Percentiles rank a stretch among this genome's conserved stretches.
Conservation (phyloP, 2,329 filamentous ascomycete genomes). For the Xylariaceae sp. region DNA sequence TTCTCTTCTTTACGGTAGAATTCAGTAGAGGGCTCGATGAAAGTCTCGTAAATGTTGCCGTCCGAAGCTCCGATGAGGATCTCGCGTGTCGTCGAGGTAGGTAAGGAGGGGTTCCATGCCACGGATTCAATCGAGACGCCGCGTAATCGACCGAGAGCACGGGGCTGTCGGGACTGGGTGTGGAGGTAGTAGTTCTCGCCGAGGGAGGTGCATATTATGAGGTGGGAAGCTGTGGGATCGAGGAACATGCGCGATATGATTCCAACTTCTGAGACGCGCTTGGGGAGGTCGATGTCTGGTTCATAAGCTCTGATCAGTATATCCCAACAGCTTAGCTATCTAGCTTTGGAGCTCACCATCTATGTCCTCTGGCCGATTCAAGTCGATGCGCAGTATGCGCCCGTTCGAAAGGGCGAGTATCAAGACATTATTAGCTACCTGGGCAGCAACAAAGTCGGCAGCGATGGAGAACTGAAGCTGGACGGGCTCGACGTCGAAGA, state of each 20-base stretch:
- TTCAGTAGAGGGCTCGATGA: conserved; percentile 89
- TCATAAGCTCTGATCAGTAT: conserved; percentile 13
- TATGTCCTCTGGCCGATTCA: conserved; percentile 91
- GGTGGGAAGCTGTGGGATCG: conserved; percentile 91
- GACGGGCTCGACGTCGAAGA: conserved; percentile 92
- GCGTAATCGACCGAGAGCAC: conserved; percentile 76
- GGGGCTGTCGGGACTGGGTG: conserved; percentile 86
- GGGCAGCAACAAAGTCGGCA: conserved; percentile 91
- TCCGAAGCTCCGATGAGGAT: conserved; percentile 91
- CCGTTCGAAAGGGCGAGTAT: conserved; percentile 89
- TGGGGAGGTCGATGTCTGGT: conserved; percentile 94
- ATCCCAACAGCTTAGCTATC: not conserved
- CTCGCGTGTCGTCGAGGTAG: conserved; percentile 90
- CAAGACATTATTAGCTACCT: conserved; percentile 96
- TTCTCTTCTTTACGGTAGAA: conserved; percentile 95
- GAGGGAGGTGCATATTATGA: conserved; percentile 85
- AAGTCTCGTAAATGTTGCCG: conserved; percentile 91
- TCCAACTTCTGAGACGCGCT: conserved; percentile 85
- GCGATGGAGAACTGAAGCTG: conserved; percentile 93
- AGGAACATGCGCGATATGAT: conserved; percentile 96
- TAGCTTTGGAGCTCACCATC: conserved; percentile 54
- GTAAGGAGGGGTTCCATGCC: conserved; percentile 91
- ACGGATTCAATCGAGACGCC: conserved; percentile 85
- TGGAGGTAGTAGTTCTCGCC: conserved; percentile 98
- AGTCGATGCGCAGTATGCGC: conserved; percentile 87